A percentile compares a stretch with the other conserved stretches of the same genome.
These are phyloP conservation scores for Amylocarpus encephaloides DNA, from an alignment of 2,329 filamentous ascomycete species.

Conservation along the genomic window DNA sequence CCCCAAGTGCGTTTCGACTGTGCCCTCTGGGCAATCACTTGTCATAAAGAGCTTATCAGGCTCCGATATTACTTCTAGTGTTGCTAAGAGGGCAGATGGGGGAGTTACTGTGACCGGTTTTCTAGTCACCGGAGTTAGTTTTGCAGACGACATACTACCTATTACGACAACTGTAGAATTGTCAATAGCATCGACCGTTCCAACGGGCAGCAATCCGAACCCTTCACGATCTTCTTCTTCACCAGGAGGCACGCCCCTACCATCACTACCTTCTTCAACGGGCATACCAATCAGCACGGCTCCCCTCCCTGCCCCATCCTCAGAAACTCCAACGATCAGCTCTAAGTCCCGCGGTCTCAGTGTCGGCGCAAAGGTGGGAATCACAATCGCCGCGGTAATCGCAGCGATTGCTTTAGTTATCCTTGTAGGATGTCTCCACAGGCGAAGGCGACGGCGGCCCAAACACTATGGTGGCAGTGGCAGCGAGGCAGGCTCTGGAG, in stretches of 20 bases:
- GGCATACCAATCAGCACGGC: background rate
- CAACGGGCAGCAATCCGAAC: background rate
- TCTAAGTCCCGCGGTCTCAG: slow-evolving; percentile 1
- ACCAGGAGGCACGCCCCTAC: background rate
- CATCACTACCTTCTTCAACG: background rate
- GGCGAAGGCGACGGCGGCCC: slow-evolving; percentile 1
- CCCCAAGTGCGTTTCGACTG: slow-evolving; percentile 10
- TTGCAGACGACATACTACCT: slow-evolving; percentile 1
- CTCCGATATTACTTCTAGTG: background rate
- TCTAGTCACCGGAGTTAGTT: slow-evolving; percentile 3
- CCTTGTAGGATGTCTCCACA: slow-evolving; percentile 4
- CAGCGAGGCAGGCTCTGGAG: background rate
- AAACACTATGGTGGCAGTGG: background rate
- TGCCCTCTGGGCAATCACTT: background rate
- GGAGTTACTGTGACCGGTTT: slow-evolving; percentile 5
- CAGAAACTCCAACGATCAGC: background rate
- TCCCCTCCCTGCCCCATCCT: background rate
- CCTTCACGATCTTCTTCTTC: background rate
- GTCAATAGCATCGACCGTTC: background rate
- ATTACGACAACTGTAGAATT: background rate
- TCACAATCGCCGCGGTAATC: slow-evolving; percentile 8
- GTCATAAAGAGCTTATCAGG: slow-evolving; percentile 6
- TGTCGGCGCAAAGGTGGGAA: slow-evolving; percentile 10
- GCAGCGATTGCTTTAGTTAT: background rate
- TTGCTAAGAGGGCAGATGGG: background rate